Evolutionary conservation across 106 monocot genomes (phyloP), one percentile per base, ranked within the genome.

Genomic region (Alisma plantagoaquatica): DNA sequence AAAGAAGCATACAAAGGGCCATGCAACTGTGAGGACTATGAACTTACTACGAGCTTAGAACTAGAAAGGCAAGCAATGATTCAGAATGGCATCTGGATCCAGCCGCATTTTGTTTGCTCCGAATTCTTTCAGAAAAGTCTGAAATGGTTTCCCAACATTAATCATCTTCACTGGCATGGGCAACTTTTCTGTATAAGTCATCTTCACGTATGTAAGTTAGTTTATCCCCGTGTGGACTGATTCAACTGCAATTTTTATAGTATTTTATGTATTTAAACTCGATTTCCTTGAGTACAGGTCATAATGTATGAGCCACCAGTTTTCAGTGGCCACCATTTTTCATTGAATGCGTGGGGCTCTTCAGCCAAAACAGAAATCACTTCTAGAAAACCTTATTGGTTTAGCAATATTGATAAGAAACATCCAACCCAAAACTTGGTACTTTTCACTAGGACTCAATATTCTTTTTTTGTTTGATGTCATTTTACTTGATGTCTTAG

Each of bases 151-250:
- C 98, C 98, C 3, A 57, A 73, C 45, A 52, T 85, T 22, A 61
- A 77, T 72, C 75, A 90, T 53, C 49, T 98, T 42, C 76, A 73
- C 70, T 43, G 54, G 29, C 68, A 73, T 58, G 79, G 69, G 11
- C n/a, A 52, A 56, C 25, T 62, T 27, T 26, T 66, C 17, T 43
- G 75, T 14, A 33, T 68, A 49, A 29, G 44, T 43, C 68, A 72
- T 65, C 64, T 73, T 58, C 98, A 98, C 57, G 96, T 89, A 89
- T 85, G 96, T 77, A 90, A 90, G 84, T 98, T 46, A 60, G 35
- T 46, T 57, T 31, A 59, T 18, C 47, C 8, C 52, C 15, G 6
- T 38, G 35, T 14, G 35, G 35, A 38, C 14, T 38, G 35, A 38
- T 7, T 38, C 9, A 6, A 38, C 14, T 7, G 14, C 6, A 14